Percentiles rank a stretch among this genome's conserved stretches.
phyloP scores from a whole-genome alignment of 2,329 filamentous ascomycete species.

The Neurospora crassa region DNA sequence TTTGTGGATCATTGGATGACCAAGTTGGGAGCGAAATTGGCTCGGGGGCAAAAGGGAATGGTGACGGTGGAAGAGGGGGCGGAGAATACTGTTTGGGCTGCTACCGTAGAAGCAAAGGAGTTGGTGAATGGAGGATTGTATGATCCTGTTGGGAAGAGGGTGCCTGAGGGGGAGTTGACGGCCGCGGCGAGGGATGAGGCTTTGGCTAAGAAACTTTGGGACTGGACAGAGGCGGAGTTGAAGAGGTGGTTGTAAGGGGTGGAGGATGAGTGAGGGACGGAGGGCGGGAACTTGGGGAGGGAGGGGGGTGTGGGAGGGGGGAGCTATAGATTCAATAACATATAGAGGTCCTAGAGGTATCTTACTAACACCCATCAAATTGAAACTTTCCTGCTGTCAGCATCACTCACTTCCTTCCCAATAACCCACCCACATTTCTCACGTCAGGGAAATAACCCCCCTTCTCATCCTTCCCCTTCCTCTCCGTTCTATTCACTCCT shows the following conservation, averaged over 20 bases:
- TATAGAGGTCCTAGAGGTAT: no score
- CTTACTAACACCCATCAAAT: not conserved
- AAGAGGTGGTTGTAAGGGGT: not conserved
- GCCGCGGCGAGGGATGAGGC: not conserved
- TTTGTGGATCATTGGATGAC: not conserved
- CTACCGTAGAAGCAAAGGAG: not conserved
- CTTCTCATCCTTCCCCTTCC: constrained; percentile 52
- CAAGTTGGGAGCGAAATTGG: not conserved
- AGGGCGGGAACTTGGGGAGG: no score
- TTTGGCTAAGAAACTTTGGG: not conserved
- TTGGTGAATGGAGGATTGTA: not conserved
- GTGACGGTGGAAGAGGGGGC: not conserved
- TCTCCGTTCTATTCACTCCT: constrained; percentile 55
- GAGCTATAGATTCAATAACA: no score
- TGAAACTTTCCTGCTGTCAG: not conserved
- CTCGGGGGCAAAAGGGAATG: not conserved
- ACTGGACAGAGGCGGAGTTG: not conserved
- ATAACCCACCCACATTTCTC: not conserved
- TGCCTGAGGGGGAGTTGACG: not conserved
- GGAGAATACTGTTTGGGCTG: not conserved
- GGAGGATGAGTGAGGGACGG: no score
- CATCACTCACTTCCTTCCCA: not conserved
- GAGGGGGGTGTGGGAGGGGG: no score
- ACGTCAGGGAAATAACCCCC: constrained; percentile 34
- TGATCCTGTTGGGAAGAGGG: not conserved